These are phyloP conservation scores for Aspergillus persii DNA, from an alignment of 2,329 filamentous ascomycete species.

Conservation along the genomic window DNA sequence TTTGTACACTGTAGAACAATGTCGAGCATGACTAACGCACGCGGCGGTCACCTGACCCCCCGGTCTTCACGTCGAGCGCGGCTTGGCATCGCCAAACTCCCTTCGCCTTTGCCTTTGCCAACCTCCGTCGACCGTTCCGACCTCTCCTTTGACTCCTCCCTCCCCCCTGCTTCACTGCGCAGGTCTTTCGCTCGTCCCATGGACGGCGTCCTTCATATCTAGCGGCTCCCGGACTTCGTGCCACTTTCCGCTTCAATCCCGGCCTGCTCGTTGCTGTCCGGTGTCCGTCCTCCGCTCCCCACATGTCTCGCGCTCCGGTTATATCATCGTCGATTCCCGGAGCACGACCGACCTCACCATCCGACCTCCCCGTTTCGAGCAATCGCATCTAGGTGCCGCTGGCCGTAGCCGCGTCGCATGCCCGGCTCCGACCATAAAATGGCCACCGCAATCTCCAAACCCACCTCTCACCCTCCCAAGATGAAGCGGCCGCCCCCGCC, in stretches of 20 bases:
- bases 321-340: conserved; percentile 37
- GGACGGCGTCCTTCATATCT: conserved; percentile 21
- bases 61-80: conserved; percentile 28
- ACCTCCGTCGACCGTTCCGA: conserved; percentile 20
- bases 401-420: conserved; percentile 19
- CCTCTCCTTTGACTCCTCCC: conserved; percentile 11
- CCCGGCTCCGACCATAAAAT: conserved; percentile 28
- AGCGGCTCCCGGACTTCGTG: conserved; percentile 19
- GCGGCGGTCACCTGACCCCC: conserved; percentile 28
- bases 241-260: conserved; percentile 22
- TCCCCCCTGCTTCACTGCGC: conserved; percentile 19
- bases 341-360: conserved; percentile 29
- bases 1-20: too few relatives aligned
- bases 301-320: conserved; percentile 46
- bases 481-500: conserved; percentile 67
- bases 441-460: conserved; percentile 47
- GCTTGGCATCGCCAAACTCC: conserved; percentile 42
- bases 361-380: conserved; percentile 24
- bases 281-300: conserved; percentile 38
- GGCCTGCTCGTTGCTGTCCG: conserved; percentile 28
- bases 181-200: conserved; percentile 23
- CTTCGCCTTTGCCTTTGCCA: conserved; percentile 23
- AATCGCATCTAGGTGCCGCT: conserved; percentile 22
- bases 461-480: conserved; percentile 52
- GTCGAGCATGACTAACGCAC: not conserved